A percentile compares a stretch with the other conserved stretches of the same genome.
Conservation (phyloP, 1,284 basidiomycete genomes). For the Melampsora larici-populina region DNA sequence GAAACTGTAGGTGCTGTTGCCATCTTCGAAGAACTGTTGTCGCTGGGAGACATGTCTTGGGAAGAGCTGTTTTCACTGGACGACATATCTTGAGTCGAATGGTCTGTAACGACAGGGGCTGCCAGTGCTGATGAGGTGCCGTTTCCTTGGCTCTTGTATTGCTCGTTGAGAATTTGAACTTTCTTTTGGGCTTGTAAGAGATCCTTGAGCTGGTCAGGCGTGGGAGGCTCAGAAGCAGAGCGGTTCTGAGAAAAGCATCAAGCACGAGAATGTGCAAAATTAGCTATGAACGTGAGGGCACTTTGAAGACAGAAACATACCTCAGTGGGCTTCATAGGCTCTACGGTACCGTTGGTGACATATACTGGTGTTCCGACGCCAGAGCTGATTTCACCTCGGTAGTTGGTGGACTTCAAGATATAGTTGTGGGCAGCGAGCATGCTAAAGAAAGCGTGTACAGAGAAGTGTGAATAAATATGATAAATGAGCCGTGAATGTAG, state of each 20-base stretch:
- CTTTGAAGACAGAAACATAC: neutral
- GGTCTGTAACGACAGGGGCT: neutral
- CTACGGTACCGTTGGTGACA: constrained; percentile 25
- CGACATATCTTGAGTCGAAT: neutral
- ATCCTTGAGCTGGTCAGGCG: neutral
- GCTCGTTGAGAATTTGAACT: neutral
- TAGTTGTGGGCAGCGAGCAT: constrained; percentile 22
- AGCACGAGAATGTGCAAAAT: neutral
- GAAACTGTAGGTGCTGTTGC: neutral
- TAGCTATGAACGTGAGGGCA: neutral
- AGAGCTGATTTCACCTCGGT: constrained; percentile 5
- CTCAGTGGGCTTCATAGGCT: neutral
- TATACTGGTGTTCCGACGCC: constrained; percentile 29
- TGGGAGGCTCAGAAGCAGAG: neutral
- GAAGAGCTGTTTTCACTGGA: neutral
- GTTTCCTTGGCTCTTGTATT: neutral
- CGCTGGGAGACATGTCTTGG: neutral
- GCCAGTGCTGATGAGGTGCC: too few species aligned
- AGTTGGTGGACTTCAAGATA: constrained; percentile 25
- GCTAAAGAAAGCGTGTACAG: neutral
- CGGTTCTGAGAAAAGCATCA: neutral
- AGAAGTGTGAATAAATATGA: too few species aligned
- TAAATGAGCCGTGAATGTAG: too few species aligned
- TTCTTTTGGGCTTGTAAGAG: neutral
- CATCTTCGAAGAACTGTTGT: neutral